phyloP scores from a whole-genome alignment of 768 basidiomycete species.

The Mycena floridula region DNA sequence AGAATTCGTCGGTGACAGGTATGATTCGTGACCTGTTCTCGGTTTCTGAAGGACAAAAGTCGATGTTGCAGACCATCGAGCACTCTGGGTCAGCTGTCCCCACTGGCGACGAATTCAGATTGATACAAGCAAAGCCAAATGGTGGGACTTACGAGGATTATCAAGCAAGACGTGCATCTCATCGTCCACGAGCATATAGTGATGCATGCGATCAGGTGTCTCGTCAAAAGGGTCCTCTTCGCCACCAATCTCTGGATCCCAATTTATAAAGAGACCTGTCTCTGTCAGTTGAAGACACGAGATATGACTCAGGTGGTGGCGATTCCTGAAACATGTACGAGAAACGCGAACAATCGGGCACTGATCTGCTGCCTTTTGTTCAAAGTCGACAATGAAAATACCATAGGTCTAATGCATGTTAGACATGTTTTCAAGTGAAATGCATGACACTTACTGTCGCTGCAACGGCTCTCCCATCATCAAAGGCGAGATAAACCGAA shows the following conservation, averaged over 20 bases:
- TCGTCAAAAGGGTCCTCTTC: too few species aligned
- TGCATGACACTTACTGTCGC: constrained; percentile 34
- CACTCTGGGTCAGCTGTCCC: too few species aligned
- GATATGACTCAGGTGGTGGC: constrained; percentile 22
- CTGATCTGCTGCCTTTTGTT: too few species aligned
- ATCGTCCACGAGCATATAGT: too few species aligned
- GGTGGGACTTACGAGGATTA: too few species aligned
- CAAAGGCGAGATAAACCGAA: constrained; percentile 45
- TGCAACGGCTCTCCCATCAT: constrained; percentile 35
- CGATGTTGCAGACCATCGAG: too few species aligned
- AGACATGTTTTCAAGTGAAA: constrained; percentile 1
- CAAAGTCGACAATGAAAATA: constrained; percentile 16
- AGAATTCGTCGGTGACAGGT: background rate
- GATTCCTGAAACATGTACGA: constrained; percentile 22
- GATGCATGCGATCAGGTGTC: too few species aligned
- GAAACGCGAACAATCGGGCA: background rate
- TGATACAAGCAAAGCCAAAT: too few species aligned
- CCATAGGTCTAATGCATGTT: constrained; percentile 17
- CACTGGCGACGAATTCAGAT: too few species aligned
- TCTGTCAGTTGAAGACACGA: constrained; percentile 53
- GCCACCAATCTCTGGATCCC: constrained; percentile 18
- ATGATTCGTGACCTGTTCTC: too few species aligned
- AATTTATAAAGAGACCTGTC: constrained; percentile 46
- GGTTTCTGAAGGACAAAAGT: too few species aligned
- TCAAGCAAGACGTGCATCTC: too few species aligned